phyloP scores from a whole-genome alignment of 805 yeast species.

The Metschnikowia matae region DNA sequence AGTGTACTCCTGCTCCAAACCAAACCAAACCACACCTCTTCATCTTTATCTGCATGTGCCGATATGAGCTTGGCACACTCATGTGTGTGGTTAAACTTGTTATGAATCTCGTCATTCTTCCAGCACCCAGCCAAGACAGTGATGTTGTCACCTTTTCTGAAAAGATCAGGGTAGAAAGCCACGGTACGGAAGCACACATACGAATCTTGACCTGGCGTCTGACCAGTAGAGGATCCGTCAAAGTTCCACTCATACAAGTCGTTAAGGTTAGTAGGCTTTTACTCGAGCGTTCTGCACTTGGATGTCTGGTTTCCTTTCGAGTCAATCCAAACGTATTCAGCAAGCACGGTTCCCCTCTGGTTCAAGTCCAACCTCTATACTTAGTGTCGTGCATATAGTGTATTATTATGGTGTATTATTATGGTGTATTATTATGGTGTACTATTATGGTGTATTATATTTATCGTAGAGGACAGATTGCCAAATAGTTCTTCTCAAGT shows the following conservation, averaged over 20 bases:
- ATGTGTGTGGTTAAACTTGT: slow-evolving; percentile 97
- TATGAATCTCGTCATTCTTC: slow-evolving; percentile 98
- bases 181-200: slow-evolving; percentile 95
- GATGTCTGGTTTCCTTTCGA: slow-evolving; percentile 88
- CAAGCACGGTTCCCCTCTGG: slow-evolving; percentile 83
- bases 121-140: slow-evolving; percentile 94
- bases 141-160: slow-evolving; percentile 96
- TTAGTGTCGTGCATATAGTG: too few relatives aligned
- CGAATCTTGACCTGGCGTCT: slow-evolving; percentile 97
- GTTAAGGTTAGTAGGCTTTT: slow-evolving; percentile 65
- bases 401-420: too few relatives aligned
- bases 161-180: slow-evolving; percentile 92
- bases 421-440: too few relatives aligned
- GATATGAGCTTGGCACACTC: slow-evolving; percentile 93
- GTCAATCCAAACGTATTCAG: slow-evolving; percentile 98
- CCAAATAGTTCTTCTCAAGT: too few relatives aligned
- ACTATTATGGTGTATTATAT: too few relatives aligned
- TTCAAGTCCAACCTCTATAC: slow-evolving; percentile 50
- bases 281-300: slow-evolving; percentile 81
- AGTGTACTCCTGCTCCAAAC: slow-evolving; percentile 98
- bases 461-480: too few relatives aligned
- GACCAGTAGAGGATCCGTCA: slow-evolving; percentile 97
- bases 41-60: slow-evolving; percentile 81
- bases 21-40: slow-evolving; percentile 94
- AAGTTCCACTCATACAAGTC: slow-evolving; percentile 99